phyloP scores from a whole-genome alignment of 2,329 filamentous ascomycete species.

The Penicillium psychrosexuale region DNA sequence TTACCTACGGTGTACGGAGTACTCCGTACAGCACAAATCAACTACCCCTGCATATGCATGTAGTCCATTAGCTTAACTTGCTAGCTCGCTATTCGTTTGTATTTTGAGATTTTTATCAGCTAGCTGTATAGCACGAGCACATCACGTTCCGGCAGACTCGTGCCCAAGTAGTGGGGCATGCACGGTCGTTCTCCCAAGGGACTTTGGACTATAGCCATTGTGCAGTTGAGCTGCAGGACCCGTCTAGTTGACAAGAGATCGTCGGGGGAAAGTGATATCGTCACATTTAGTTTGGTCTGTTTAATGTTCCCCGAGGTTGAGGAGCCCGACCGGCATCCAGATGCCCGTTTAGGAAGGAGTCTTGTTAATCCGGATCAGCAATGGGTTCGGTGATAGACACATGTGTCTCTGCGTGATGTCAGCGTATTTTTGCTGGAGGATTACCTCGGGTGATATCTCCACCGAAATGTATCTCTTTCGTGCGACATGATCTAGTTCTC shows the following conservation, averaged over 20 bases:
- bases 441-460: background rate
- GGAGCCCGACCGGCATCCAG: background rate
- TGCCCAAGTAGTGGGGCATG: constrained; percentile 13
- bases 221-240: constrained; percentile 3
- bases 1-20: background rate
- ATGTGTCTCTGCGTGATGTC: background rate
- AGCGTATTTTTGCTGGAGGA: background rate
- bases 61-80: background rate
- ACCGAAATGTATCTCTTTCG: background rate
- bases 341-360: background rate
- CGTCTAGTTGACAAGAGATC: constrained; percentile 1
- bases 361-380: background rate
- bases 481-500: background rate
- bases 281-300: background rate
- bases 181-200: constrained; percentile 10
- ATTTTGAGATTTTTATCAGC: no score
- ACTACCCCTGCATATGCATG: background rate
- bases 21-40: background rate
- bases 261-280: background rate
- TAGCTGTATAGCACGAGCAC: constrained; percentile 5
- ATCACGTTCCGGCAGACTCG: constrained; percentile 6
- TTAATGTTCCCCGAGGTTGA: background rate
- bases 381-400: background rate
- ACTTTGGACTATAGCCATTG: constrained; percentile 3
- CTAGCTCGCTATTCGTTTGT: background rate